These are phyloP conservation scores for Microthlaspi erraticum DNA, from an alignment of 345 rosid species.

Conservation along the genomic window DNA sequence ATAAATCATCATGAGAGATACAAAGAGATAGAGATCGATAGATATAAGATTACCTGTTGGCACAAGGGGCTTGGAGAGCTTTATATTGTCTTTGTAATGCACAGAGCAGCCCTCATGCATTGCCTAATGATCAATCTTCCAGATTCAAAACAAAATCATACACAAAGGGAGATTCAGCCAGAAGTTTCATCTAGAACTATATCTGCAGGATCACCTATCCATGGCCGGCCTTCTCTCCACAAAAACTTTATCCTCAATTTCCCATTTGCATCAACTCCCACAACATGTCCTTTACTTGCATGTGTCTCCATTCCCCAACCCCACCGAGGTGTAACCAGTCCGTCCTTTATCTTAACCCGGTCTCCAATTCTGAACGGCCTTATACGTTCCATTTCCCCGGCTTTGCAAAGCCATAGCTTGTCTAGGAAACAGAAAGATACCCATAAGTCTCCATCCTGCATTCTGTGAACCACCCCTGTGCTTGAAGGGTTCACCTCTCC, in stretches of 20 bases:
- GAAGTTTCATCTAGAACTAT: constrained; percentile 65
- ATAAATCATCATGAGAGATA: constrained; percentile 40
- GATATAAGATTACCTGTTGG: constrained; percentile 36
- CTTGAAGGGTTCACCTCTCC: constrained; percentile 94
- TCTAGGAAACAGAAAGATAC: constrained; percentile 89
- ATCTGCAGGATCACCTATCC: constrained; percentile 99
- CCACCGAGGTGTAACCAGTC: constrained; percentile 85
- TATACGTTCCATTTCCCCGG: constrained; percentile 77
- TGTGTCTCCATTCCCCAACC: constrained; percentile 99
- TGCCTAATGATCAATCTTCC: constrained; percentile 35
- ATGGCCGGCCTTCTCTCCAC: constrained; percentile 97
- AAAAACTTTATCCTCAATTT: constrained; percentile 85
- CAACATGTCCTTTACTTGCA: constrained; percentile 85
- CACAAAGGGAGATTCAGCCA: constrained; percentile 31
- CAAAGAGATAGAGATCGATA: constrained; percentile 8
- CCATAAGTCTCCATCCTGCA: constrained; percentile 81
- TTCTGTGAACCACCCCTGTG: constrained; percentile 86
- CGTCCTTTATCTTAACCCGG: constrained; percentile 74
- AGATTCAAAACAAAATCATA: constrained; percentile 38
- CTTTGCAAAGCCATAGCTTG: constrained; percentile 93
- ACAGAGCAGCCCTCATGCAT: constrained; percentile 42
- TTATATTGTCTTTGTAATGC: constrained; percentile 35
- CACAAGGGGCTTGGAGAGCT: constrained; percentile 41
- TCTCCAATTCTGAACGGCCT: constrained; percentile 79
- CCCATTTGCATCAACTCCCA: constrained; percentile 96